A percentile compares a stretch with the other conserved stretches of the same genome.
Conservation (phyloP, 176 grass and related monocot species). For the Avena sativa region DNA sequence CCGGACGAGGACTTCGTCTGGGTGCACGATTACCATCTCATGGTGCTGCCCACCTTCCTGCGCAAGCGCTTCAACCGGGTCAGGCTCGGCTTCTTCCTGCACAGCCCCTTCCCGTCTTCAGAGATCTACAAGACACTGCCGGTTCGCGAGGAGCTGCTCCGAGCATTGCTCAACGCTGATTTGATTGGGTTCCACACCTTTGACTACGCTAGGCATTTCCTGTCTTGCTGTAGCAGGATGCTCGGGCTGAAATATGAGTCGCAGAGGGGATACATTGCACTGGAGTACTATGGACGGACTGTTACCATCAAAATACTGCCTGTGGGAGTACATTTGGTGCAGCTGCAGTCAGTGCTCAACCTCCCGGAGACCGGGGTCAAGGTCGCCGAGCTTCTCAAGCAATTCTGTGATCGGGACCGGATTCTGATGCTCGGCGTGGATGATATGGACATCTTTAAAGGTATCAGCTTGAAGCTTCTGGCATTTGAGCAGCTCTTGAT, state of each 20-base stretch:
- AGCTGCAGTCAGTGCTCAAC: slow-evolving; percentile 67
- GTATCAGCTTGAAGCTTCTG: slow-evolving; percentile 91
- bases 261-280: slow-evolving; percentile 81
- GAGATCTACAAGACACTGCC: slow-evolving; percentile 95
- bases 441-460: slow-evolving; percentile 98
- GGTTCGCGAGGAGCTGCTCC: slow-evolving; percentile 78
- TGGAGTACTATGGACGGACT: slow-evolving; percentile 91
- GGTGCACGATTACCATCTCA: slow-evolving; percentile 97
- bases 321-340: slow-evolving; percentile 84
- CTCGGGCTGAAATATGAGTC: slow-evolving; percentile 89
- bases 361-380: slow-evolving; percentile 64
- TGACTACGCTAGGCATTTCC: slow-evolving; percentile 90
- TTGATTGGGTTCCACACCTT: slow-evolving; percentile 96
- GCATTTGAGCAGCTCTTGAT: slow-evolving; percentile 87
- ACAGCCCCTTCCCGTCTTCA: slow-evolving; percentile 86
- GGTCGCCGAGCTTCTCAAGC: slow-evolving; percentile 76
- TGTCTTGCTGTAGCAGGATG: slow-evolving; percentile 91
- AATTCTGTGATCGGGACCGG: slow-evolving; percentile 56
- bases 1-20: slow-evolving; percentile 90
- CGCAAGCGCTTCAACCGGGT: slow-evolving; percentile 84
- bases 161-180: slow-evolving; percentile 79
- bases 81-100: slow-evolving; percentile 89
- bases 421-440: slow-evolving; percentile 81
- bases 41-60: slow-evolving; percentile 85
- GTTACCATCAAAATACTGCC: slow-evolving; percentile 94